Evolutionary conservation across 2,329 filamentous ascomycete genomes (phyloP).

Genomic region (Alternaria sp.): DNA sequence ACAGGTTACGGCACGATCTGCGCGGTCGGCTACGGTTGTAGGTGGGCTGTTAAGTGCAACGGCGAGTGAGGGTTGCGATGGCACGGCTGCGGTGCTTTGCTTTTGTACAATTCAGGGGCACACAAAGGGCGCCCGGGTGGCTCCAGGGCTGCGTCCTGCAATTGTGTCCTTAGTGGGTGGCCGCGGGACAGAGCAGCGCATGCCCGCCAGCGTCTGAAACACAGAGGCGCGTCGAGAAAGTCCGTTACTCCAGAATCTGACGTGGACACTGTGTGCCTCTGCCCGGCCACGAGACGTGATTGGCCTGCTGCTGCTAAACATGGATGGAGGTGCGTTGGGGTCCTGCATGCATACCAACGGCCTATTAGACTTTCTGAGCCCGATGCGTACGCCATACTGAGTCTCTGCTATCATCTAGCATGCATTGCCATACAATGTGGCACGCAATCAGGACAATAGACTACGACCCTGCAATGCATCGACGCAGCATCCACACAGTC

Average conservation of each 20-base stretch:
- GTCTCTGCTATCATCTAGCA: not conserved
- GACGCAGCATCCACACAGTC: conserved; percentile 9
- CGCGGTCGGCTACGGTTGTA: conserved; percentile 1
- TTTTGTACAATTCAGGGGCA: conserved; percentile 24
- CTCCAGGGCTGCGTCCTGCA: not conserved
- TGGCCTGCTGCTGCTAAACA: conserved; percentile 19
- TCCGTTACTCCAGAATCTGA: conserved; percentile 33
- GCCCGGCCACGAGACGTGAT: conserved; percentile 10
- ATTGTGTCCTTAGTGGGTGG: conserved; percentile 30
- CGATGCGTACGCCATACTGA: not conserved
- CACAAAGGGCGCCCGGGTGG: not conserved
- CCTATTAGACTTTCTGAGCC: conserved; percentile 4
- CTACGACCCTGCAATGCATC: not conserved
- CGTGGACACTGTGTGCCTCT: conserved; percentile 30
- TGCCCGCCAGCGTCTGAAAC: conserved; percentile 34
- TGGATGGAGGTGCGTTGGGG: conserved; percentile 19
- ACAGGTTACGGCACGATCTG: conserved; percentile 21
- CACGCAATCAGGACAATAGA: not conserved
- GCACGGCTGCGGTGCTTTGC: conserved; percentile 13
- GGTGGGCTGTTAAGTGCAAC: not conserved
- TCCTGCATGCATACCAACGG: conserved; percentile 6
- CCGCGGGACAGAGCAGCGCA: conserved; percentile 16
- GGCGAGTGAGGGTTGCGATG: not conserved
- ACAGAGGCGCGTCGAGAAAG: conserved; percentile 36
- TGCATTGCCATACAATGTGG: not conserved